phyloP scores from a whole-genome alignment of 2,329 filamentous ascomycete genomes.

The Talaromyces atroroseus region DNA sequence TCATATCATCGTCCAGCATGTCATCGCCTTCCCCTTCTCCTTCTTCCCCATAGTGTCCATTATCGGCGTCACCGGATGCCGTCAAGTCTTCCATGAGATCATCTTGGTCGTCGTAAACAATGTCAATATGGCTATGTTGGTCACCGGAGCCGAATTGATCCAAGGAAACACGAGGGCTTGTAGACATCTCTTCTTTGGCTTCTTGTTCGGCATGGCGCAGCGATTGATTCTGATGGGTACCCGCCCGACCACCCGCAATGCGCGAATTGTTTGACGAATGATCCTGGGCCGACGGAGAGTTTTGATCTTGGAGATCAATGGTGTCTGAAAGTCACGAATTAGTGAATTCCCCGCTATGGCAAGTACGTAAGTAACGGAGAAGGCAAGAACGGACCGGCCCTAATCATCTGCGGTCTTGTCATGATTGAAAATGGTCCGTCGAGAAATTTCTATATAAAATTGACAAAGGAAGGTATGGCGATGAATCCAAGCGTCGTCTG shows the following conservation, averaged over 20 bases:
- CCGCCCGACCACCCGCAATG: slow-evolving; percentile 53
- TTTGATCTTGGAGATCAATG: slow-evolving; percentile 84
- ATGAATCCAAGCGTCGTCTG: neutral
- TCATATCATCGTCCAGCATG: slow-evolving; percentile 83
- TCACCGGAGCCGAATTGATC: slow-evolving; percentile 41
- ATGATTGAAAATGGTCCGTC: slow-evolving; percentile 20
- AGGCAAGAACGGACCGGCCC: slow-evolving; percentile 35
- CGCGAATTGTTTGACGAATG: slow-evolving; percentile 56
- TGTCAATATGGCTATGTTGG: slow-evolving; percentile 28
- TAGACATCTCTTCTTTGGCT: slow-evolving; percentile 63
- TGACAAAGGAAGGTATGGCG: slow-evolving; percentile 2
- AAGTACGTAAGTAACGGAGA: neutral
- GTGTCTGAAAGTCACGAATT: slow-evolving; percentile 59
- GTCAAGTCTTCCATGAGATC: slow-evolving; percentile 21
- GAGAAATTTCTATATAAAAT: neutral
- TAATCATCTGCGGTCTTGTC: slow-evolving; percentile 42
- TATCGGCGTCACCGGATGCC: slow-evolving; percentile 11
- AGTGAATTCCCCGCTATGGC: neutral
- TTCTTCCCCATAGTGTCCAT: slow-evolving; percentile 32
- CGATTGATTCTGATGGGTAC: slow-evolving; percentile 79
- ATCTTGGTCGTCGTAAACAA: slow-evolving; percentile 28
- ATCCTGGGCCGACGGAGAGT: slow-evolving; percentile 76
- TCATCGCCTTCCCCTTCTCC: slow-evolving; percentile 60
- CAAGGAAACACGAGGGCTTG: slow-evolving; percentile 57
- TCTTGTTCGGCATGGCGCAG: slow-evolving; percentile 76